Percentiles rank a stretch among this genome's conserved stretches.
These are phyloP conservation scores for Cladosporium colombiae DNA, from an alignment of 2,329 filamentous ascomycete species.

Conservation along the genomic window DNA sequence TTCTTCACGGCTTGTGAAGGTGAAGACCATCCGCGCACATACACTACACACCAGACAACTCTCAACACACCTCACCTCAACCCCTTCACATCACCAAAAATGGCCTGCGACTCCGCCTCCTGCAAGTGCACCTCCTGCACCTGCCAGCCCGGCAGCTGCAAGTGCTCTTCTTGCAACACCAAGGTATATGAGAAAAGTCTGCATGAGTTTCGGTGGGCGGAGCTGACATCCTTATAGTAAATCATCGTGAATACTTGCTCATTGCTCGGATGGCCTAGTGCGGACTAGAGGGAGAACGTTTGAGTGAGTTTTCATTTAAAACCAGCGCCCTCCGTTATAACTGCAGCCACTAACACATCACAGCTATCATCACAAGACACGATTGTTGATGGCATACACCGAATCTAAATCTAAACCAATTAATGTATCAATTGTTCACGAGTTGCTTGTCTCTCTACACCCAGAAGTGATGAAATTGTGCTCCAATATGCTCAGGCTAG, in stretches of 20 bases:
- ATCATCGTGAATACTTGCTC: not conserved
- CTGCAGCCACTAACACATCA: not conserved
- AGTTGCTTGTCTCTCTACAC: not conserved
- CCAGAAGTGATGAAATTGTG: not conserved
- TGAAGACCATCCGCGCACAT: not conserved
- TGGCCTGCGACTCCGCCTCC: not conserved
- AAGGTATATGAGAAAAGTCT: not conserved
- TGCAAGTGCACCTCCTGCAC: not conserved
- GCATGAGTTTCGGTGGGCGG: not conserved
- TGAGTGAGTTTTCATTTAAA: not conserved
- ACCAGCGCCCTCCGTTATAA: not conserved
- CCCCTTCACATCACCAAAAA: not conserved
- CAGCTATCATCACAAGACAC: not conserved
- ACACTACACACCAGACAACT: not conserved
- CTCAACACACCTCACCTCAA: not conserved
- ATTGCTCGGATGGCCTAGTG: not conserved
- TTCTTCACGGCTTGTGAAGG: not conserved
- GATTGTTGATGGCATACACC: not conserved
- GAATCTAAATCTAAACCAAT: not conserved
- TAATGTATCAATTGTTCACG: not conserved
- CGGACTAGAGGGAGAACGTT: not conserved
- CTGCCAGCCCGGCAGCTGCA: constrained; percentile 2
- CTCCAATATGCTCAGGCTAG: not conserved
- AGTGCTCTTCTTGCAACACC: constrained; percentile 13
- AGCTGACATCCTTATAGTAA: not conserved